Evolutionary conservation across 2,329 filamentous ascomycete genomes (phyloP), one percentile per base, ranked within the genome.

Genomic region (Macrophomina pseudophaseolina): DNA sequence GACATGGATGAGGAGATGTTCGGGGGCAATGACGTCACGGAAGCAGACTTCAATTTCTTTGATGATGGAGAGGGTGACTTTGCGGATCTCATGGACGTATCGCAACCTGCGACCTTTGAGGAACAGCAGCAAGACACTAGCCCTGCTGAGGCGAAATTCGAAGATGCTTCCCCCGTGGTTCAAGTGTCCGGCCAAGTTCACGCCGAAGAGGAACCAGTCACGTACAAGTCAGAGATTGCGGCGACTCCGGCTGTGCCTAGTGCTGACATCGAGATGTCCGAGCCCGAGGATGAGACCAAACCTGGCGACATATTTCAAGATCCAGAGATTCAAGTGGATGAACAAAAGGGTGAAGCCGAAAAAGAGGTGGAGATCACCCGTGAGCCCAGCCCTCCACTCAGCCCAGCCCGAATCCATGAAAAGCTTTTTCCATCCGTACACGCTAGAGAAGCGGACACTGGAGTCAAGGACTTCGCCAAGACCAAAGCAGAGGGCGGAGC

Each of bases 1-100:
- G 90, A 91, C 65, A 83, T 91, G 70, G 88, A 88, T 12, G 65
- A 66, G 40, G 89, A 92, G 70, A 86, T 90, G 70, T 92, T 92
- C 77, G 88, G 85, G n/a, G 86, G 88, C n/a, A 85, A 87, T 69
- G 87, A 81, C n/a, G 82, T 94, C n/a, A 93, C 90, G 1, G 92
- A 95, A 71, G 91, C 88, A 5, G 92, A 95, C 73, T 94, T 94
- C 75, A 92, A 87, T 74, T 94, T 94, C 76, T 94, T 94, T 71
- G 91, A 94, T 72, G 88, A 90, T 68, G 84, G 83, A 2, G 80
- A 80, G 54, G 80, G 75, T n/a, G 75, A 77, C 33, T 69, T 75
- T 28, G 66, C 48, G 33, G 73, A 76, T 30, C 77, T 79, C 73
- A 53, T 72, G 16, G 76, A 77, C 58, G 74, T 72, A 9, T 68